Percentiles rank a stretch among this genome's conserved stretches.
Conservation (phyloP, 108 stramenopile genomes). For the Fistulifera pelliculosa region DNA sequence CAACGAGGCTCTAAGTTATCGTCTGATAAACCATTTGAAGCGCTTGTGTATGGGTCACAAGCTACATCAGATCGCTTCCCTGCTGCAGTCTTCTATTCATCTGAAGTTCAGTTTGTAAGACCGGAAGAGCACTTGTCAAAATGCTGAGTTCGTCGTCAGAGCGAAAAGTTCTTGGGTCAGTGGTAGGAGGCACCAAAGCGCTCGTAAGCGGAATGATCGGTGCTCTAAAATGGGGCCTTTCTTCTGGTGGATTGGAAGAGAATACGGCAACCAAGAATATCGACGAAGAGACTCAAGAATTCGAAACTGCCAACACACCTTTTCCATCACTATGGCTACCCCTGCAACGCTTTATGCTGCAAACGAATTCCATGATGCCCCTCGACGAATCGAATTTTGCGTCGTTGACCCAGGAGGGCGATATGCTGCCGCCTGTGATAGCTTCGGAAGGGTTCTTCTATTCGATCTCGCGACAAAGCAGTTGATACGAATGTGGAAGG, state of each 20-base stretch:
- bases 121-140: not conserved
- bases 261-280: constrained; percentile 4
- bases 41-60: constrained; percentile 19
- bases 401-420: constrained; percentile 61
- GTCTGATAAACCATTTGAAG: constrained; percentile 22
- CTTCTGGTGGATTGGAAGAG: constrained; percentile 13
- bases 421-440: constrained; percentile 58
- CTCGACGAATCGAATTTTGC: constrained; percentile 52
- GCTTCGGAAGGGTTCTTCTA: constrained; percentile 60
- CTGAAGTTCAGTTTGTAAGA: constrained; percentile 38
- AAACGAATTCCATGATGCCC: constrained; percentile 55
- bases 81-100: constrained; percentile 39
- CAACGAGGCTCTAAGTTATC: constrained; percentile 5
- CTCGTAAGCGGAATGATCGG: constrained; percentile 43
- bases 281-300: constrained; percentile 1
- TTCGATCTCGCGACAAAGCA: constrained; percentile 71
- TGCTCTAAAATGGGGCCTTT: constrained; percentile 37
- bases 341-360: constrained; percentile 29
- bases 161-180: constrained; percentile 12
- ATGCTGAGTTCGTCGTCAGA: not conserved
- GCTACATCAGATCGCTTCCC: constrained; percentile 28
- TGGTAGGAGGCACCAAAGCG: constrained; percentile 39
- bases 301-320: constrained; percentile 18
- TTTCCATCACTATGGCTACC: constrained; percentile 29
- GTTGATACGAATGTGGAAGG: constrained; percentile 75